These are phyloP conservation scores for Rhytidhysteron rufulum DNA, from an alignment of 2,329 filamentous ascomycete species.

Conservation along the genomic window DNA sequence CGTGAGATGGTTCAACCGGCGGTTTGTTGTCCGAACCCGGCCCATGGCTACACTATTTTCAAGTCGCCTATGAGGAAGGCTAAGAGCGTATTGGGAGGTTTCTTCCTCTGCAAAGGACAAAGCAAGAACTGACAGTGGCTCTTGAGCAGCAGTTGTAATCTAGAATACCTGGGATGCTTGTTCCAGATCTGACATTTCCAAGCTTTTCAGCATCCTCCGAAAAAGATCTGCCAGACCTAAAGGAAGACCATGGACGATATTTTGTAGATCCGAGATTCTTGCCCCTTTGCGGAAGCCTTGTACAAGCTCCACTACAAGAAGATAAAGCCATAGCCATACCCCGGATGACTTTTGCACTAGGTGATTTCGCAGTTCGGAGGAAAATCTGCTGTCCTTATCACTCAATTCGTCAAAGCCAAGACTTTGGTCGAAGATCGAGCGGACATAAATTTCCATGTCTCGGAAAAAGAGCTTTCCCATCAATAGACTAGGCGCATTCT, in stretches of 20 bases:
- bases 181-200: not conserved
- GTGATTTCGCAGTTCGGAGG: not conserved
- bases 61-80: not conserved
- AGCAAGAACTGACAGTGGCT: not conserved
- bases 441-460: not conserved
- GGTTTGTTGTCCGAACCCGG: not conserved
- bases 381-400: not conserved
- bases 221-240: not conserved
- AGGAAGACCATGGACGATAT: not conserved
- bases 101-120: not conserved
- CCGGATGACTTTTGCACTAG: not conserved
- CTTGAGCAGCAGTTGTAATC: not conserved
- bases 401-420: not conserved
- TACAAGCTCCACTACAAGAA: not conserved
- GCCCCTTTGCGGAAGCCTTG: not conserved
- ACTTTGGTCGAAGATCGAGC: not conserved
- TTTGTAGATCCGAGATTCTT: not conserved
- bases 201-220: constrained; percentile 1
- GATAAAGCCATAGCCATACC: not conserved
- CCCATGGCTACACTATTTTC: not conserved
- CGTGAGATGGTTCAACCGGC: not conserved
- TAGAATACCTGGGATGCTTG: constrained; percentile 1
- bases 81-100: not conserved
- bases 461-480: not conserved
- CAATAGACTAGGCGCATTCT: constrained; percentile 34